phyloP scores from a whole-genome alignment of 768 basidiomycete genomes.

The Rhizopogon rudus region DNA sequence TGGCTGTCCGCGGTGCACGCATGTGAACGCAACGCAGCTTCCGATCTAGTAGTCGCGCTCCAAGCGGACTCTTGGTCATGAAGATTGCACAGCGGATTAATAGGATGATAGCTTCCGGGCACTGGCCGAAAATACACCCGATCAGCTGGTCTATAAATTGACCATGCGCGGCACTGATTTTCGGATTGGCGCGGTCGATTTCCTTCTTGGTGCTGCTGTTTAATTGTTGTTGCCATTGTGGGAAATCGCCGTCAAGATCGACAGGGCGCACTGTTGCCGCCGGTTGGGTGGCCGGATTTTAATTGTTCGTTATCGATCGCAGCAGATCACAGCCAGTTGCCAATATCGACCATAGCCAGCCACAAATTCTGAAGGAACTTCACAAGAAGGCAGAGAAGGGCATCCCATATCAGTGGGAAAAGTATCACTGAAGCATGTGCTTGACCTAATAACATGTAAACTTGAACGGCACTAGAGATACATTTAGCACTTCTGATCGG shows the following conservation, averaged over 20 bases:
- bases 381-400: neutral
- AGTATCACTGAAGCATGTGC: neutral
- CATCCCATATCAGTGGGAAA: neutral
- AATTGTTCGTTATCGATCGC: neutral
- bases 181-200: conserved; percentile 19
- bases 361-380: neutral
- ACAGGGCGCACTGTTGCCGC: conserved; percentile 6
- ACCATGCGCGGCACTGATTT: conserved; percentile 6
- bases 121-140: neutral
- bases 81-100: neutral
- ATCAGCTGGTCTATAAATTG: neutral
- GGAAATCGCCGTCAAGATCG: conserved; percentile 6
- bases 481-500: conserved; percentile 2
- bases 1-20: neutral
- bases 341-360: neutral
- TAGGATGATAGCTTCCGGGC: neutral
- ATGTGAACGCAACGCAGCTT: neutral
- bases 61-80: conserved; percentile 14
- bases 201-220: neutral
- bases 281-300: conserved; percentile 4
- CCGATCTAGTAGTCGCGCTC: conserved; percentile 9
- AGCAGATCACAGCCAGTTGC: neutral
- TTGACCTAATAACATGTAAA: conserved; percentile 1
- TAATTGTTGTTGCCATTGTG: neutral
- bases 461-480: neutral